These are phyloP conservation scores for Fraxinus sp. DNA, from an alignment of 305 asterid genomes.

Conservation along the genomic window DNA sequence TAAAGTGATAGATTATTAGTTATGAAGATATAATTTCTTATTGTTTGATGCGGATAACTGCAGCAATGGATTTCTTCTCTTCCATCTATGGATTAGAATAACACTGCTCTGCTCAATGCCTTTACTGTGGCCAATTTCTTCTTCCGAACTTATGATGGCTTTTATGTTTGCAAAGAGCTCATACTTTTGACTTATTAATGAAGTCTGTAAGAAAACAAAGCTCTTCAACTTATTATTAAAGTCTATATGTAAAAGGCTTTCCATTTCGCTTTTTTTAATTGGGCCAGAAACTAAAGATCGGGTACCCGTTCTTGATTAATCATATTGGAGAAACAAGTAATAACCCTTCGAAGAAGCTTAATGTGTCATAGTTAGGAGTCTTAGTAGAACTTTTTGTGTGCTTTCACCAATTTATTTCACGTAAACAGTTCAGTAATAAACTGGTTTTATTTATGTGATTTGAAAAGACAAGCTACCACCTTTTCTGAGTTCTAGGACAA, in stretches of 20 bases:
- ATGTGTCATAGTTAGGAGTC: neutral
- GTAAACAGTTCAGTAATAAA: neutral
- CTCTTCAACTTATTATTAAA: neutral
- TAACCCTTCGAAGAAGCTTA: neutral
- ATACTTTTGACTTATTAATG: neutral
- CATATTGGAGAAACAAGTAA: neutral
- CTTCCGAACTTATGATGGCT: neutral
- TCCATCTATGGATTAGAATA: neutral
- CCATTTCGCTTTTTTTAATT: neutral
- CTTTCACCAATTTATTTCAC: neutral
- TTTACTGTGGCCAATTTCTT: neutral
- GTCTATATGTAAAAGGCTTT: neutral
- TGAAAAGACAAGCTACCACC: neutral
- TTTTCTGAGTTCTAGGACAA: neutral
- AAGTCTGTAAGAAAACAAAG: neutral
- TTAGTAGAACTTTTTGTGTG: neutral
- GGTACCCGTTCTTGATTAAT: neutral
- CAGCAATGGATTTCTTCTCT: neutral
- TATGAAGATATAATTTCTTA: conserved; percentile 9
- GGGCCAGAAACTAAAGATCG: neutral
- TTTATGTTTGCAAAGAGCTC: neutral
- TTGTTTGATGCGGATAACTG: neutral
- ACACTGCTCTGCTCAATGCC: neutral
- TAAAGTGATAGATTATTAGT: neutral
- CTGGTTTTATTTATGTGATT: neutral